Evolutionary conservation across 2,329 filamentous ascomycete genomes (phyloP).

Genomic region (Pseudocercospora fijiensis): DNA sequence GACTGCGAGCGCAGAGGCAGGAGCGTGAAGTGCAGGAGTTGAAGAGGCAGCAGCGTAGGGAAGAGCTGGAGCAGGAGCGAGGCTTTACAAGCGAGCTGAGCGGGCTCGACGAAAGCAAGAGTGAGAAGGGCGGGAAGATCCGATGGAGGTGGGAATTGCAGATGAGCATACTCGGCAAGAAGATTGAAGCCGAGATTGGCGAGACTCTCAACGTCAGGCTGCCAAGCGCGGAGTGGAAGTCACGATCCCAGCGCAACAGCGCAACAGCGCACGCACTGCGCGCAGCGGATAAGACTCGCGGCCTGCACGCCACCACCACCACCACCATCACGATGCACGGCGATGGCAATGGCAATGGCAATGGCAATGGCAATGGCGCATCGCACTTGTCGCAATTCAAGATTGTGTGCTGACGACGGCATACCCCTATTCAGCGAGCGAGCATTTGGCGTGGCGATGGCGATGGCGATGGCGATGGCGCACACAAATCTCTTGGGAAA

Average conservation of each 20-base stretch:
- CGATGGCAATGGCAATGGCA: not conserved
- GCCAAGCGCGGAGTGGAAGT: constrained; percentile 22
- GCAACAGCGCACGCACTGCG: constrained; percentile 4
- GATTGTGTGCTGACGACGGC: constrained; percentile 6
- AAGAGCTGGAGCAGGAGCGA: constrained; percentile 38
- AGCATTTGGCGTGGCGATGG: not conserved
- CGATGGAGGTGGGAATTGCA: constrained; percentile 43
- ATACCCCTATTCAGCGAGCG: not conserved
- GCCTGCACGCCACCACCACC: not conserved
- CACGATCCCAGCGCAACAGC: constrained; percentile 5
- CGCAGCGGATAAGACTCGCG: not conserved
- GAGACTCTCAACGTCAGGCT: constrained; percentile 11
- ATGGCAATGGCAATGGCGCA: constrained; percentile 1
- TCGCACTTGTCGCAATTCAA: constrained; percentile 16
- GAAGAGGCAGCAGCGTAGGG: constrained; percentile 36
- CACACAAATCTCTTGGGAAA: not conserved
- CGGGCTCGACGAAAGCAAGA: constrained; percentile 31
- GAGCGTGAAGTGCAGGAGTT: constrained; percentile 42
- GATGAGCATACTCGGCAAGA: constrained; percentile 42
- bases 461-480: too few relatives aligned
- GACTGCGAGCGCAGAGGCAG: constrained; percentile 41
- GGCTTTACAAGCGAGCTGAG: constrained; percentile 27
- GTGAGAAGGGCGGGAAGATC: constrained; percentile 37
- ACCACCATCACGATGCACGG: constrained; percentile 5
- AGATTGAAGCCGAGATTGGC: constrained; percentile 25